Percentiles rank a stretch among this genome's conserved stretches.
These are phyloP conservation scores for Mycothermus thermophilus DNA, from an alignment of 495 filamentous ascomycete genomes.

Conservation along the genomic window DNA sequence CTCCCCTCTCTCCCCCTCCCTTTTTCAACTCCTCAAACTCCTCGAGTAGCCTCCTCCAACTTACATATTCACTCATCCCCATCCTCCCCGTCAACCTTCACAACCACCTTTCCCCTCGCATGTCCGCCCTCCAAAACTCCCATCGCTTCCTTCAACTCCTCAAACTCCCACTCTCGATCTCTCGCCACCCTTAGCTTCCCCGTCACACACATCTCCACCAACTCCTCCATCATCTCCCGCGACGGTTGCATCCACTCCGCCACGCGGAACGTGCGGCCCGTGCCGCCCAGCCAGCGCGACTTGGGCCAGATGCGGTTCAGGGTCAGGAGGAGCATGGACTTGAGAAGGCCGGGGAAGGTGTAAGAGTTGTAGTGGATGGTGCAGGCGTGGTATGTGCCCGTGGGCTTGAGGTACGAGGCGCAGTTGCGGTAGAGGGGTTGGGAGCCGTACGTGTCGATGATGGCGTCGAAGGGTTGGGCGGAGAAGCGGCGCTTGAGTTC, in stretches of 20 bases:
- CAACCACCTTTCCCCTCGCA: slow-evolving; percentile 21
- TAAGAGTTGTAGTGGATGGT: slow-evolving; percentile 14
- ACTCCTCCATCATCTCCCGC: slow-evolving; percentile 15
- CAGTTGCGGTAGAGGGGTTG: slow-evolving; percentile 20
- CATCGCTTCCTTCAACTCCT: slow-evolving; percentile 18
- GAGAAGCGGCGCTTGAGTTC: slow-evolving; percentile 13
- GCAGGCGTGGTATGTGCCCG: slow-evolving; percentile 21
- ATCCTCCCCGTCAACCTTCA: too few relatives aligned
- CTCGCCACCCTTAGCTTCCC: slow-evolving; percentile 18
- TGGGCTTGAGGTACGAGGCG: slow-evolving; percentile 17
- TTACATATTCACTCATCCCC: too few relatives aligned
- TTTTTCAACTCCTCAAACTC: too few relatives aligned
- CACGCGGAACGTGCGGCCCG: slow-evolving; percentile 17
- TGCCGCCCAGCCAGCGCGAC: slow-evolving; percentile 18
- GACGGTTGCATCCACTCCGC: slow-evolving; percentile 16
- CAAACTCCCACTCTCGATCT: slow-evolving; percentile 18
- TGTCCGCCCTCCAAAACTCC: slow-evolving; percentile 14
- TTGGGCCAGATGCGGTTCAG: slow-evolving; percentile 20
- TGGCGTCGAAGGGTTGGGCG: slow-evolving; percentile 16
- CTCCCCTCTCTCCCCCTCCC: slow-evolving; percentile 4
- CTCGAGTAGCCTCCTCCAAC: too few relatives aligned
- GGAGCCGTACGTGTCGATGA: slow-evolving; percentile 23
- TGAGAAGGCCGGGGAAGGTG: slow-evolving; percentile 11
- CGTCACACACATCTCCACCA: slow-evolving; percentile 16
- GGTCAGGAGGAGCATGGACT: slow-evolving; percentile 11